These are phyloP conservation scores for Straminergon stramineum DNA, from an alignment of 225 moss, liverwort and hornwort genomes.

Conservation along the genomic window DNA sequence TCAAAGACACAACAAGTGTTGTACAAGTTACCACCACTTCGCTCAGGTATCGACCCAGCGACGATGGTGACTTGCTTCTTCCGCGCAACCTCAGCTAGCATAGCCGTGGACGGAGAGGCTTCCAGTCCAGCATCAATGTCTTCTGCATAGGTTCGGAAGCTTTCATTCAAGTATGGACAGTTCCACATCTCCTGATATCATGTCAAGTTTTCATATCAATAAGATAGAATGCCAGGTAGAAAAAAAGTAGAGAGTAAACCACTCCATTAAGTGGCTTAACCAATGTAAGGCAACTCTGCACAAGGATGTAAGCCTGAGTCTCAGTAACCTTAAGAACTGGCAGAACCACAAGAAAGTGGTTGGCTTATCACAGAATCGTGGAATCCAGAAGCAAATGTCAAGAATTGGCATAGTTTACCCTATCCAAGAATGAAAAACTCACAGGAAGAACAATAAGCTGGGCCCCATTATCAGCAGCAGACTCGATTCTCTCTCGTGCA, in stretches of 20 bases:
- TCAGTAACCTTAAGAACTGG: neutral
- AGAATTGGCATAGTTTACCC: neutral
- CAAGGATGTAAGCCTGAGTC: neutral
- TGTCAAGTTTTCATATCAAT: neutral
- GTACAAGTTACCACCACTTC: constrained; percentile 55
- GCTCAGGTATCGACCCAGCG: constrained; percentile 93
- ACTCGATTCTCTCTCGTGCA: constrained; percentile 58
- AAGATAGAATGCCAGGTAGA: neutral
- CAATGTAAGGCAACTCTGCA: neutral
- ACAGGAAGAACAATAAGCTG: constrained; percentile 87
- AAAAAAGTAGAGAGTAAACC: neutral
- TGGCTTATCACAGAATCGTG: neutral
- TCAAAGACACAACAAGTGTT: constrained; percentile 88
- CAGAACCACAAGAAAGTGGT: neutral
- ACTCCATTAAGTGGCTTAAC: neutral
- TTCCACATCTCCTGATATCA: constrained; percentile 91
- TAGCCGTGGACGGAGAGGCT: constrained; percentile 63
- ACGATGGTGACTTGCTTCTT: constrained; percentile 74
- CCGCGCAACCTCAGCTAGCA: constrained; percentile 80
- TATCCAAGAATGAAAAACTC: constrained; percentile 8
- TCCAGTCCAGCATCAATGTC: constrained; percentile 49
- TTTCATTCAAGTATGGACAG: constrained; percentile 75
- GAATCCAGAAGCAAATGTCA: neutral
- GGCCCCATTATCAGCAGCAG: constrained; percentile 79
- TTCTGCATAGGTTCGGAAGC: constrained; percentile 65